A percentile compares a stretch with the other conserved stretches of the same genome.
phyloP scores from a whole-genome alignment of 2,329 filamentous ascomycete genomes.

The Colletotrichum falcatum region DNA sequence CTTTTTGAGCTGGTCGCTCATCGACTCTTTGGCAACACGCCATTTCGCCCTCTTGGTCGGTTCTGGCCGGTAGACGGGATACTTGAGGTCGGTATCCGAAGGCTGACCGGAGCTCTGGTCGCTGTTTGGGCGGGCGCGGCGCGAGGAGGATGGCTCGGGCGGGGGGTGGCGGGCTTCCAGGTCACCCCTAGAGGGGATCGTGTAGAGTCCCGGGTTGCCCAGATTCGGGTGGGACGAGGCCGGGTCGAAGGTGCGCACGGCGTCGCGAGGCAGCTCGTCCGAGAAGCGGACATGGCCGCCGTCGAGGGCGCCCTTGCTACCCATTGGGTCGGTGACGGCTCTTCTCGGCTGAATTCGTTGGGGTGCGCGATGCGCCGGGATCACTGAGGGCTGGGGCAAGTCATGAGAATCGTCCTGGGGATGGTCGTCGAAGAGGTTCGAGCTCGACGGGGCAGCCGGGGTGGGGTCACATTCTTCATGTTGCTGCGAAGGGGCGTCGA shows the following conservation, averaged over 20 bases:
- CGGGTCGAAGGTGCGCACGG: conserved; percentile 30
- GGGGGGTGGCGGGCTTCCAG: conserved; percentile 21
- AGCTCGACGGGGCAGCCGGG: conserved; percentile 9
- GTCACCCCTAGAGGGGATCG: conserved; percentile 38
- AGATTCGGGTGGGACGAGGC: conserved; percentile 17
- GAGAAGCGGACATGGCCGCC: conserved; percentile 46
- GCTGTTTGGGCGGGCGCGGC: conserved; percentile 28
- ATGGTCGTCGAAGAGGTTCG: conserved; percentile 12
- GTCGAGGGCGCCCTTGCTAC: conserved; percentile 36
- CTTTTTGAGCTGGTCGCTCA: conserved; percentile 47
- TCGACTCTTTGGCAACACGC: conserved; percentile 43
- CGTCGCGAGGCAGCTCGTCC: conserved; percentile 42
- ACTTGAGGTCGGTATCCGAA: conserved; percentile 37
- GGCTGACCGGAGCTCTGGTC: conserved; percentile 33
- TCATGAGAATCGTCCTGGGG: conserved; percentile 27
- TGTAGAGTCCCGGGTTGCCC: conserved; percentile 35
- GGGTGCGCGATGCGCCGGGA: conserved; percentile 28
- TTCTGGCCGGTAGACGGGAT: conserved; percentile 38
- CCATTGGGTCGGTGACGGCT: conserved; percentile 40
- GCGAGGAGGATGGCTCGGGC: conserved; percentile 33
- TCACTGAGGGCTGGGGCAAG: conserved; percentile 15
- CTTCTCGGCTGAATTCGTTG: conserved; percentile 34
- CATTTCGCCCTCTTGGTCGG: conserved; percentile 42
- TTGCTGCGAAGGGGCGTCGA: conserved; percentile 34
- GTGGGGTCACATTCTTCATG: conserved; percentile 34